Evolutionary conservation across 805 yeast genomes (phyloP).

Genomic region (Metschnikowia corniflorae): DNA sequence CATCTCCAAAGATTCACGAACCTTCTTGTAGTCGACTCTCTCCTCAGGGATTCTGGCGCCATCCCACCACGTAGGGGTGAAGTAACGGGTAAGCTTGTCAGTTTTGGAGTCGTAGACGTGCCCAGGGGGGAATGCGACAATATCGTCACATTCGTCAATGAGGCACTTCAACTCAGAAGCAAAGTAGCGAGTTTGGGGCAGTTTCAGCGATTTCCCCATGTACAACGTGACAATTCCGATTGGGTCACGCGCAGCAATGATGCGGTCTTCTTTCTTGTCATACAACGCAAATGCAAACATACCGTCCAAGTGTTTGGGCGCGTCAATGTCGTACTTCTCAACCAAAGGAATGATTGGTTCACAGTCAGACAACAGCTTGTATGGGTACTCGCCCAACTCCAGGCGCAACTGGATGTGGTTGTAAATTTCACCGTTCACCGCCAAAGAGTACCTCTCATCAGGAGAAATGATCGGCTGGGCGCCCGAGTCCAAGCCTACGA

Average conservation of each 20-base stretch:
- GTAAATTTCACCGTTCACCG: slow-evolving; percentile 98
- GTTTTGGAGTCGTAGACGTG: slow-evolving; percentile 92
- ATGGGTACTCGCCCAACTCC: slow-evolving; percentile 66
- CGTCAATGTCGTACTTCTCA: slow-evolving; percentile 80
- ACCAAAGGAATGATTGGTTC: slow-evolving; percentile 95
- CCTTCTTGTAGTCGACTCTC: slow-evolving; percentile 65
- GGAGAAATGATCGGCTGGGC: slow-evolving; percentile 92
- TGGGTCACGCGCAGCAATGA: slow-evolving; percentile 97
- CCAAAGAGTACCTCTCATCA: slow-evolving; percentile 68
- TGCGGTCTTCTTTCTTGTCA: slow-evolving; percentile 80
- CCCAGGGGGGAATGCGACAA: slow-evolving; percentile 96
- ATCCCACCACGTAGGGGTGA: slow-evolving; percentile 94
- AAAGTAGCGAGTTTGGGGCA: slow-evolving; percentile 78
- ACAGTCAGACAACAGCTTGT: slow-evolving; percentile 89
- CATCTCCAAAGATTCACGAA: slow-evolving; percentile 81
- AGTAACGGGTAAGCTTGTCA: slow-evolving; percentile 82
- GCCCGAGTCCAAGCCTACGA: slow-evolving; percentile 96
- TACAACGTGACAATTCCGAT: slow-evolving; percentile 95
- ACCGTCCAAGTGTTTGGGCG: slow-evolving; percentile 93
- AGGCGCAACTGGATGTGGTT: slow-evolving; percentile 90
- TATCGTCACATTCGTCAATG: slow-evolving; percentile 90
- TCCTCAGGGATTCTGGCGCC: slow-evolving; percentile 68
- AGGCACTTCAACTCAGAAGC: slow-evolving; percentile 94
- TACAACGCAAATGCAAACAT: slow-evolving; percentile 95
- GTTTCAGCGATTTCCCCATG: slow-evolving; percentile 76